Evolutionary conservation across 2,329 filamentous ascomycete species (phyloP).

Genomic region (Aureobasidium mangrovei): DNA sequence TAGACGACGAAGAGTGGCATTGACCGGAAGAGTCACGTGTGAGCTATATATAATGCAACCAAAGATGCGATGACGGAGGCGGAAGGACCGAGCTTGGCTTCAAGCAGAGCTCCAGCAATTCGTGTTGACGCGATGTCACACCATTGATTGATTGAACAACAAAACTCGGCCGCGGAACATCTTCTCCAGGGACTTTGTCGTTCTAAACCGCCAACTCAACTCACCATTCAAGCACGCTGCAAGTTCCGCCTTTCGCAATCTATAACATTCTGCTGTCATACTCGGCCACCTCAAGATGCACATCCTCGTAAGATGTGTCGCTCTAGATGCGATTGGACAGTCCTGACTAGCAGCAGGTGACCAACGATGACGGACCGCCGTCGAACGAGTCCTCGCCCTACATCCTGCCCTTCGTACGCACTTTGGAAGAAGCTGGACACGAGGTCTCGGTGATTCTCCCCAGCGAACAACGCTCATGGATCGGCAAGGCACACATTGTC

Average conservation of each 20-base stretch:
- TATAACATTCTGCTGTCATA: too few relatives aligned
- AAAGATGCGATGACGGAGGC: too few relatives aligned
- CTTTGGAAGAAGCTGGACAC: slow-evolving; percentile 58
- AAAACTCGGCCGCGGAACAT: too few relatives aligned
- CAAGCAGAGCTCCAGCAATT: too few relatives aligned
- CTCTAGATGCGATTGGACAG: neutral
- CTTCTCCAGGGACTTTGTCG: neutral
- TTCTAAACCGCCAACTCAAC: neutral
- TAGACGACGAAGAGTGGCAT: too few relatives aligned
- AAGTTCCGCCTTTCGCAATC: neutral
- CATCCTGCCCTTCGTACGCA: slow-evolving; percentile 38
- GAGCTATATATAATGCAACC: too few relatives aligned
- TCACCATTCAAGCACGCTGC: neutral
- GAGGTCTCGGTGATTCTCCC: slow-evolving; percentile 87
- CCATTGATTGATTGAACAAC: too few relatives aligned
- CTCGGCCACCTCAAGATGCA: slow-evolving; percentile 13
- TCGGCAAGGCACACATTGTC: slow-evolving; percentile 95
- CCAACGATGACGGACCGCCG: slow-evolving; percentile 45
- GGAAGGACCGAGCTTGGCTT: too few relatives aligned
- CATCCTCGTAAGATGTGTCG: slow-evolving; percentile 17
- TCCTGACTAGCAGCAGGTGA: slow-evolving; percentile 30
- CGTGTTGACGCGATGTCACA: too few relatives aligned
- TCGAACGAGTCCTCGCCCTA: slow-evolving; percentile 42
- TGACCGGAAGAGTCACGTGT: too few relatives aligned
- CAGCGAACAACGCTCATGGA: slow-evolving; percentile 90